Evolutionary conservation across 1,284 basidiomycete genomes (phyloP).

Genomic region (Cerrena zonata): DNA sequence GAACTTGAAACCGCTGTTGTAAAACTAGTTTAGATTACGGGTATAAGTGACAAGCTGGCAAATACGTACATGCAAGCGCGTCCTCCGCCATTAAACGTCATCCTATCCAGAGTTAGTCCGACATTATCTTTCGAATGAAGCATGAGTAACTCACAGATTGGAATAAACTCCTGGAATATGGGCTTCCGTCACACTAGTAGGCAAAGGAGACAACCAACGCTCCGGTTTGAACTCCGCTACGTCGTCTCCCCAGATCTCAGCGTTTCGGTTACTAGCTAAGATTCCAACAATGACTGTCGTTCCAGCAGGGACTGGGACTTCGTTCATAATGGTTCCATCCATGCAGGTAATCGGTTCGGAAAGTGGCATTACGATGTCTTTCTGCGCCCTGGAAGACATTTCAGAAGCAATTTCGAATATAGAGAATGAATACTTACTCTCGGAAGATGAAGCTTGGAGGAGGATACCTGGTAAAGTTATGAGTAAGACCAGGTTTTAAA

Average conservation of each 20-base stretch:
- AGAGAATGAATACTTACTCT: conserved; percentile 13
- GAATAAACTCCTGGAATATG: conserved; percentile 20
- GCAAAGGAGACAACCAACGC: conserved; percentile 16
- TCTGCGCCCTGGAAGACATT: conserved; percentile 24
- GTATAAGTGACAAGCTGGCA: no score
- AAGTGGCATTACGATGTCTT: no score
- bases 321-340: conserved; percentile 32
- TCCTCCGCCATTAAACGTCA: no score
- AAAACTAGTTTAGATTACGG: no score
- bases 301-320: no score
- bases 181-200: conserved; percentile 13
- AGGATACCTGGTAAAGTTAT: conserved; percentile 2
- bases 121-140: no score
- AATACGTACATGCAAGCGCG: no score
- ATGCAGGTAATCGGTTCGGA: conserved; percentile 34
- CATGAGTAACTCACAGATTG: no score
- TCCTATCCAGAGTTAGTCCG: no score
- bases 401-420: background rate
- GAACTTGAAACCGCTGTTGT: conserved; percentile 11
- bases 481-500: background rate
- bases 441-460: conserved; percentile 8
- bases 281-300: conserved; percentile 37
- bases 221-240: conserved; percentile 19
- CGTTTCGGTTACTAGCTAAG: conserved; percentile 40
- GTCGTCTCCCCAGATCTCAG: conserved; percentile 38